Evolutionary conservation across 164 flowering plant genomes (phyloP), one percentile per base, ranked within the genome.

Genomic region (Nymphaea thermarum): DNA sequence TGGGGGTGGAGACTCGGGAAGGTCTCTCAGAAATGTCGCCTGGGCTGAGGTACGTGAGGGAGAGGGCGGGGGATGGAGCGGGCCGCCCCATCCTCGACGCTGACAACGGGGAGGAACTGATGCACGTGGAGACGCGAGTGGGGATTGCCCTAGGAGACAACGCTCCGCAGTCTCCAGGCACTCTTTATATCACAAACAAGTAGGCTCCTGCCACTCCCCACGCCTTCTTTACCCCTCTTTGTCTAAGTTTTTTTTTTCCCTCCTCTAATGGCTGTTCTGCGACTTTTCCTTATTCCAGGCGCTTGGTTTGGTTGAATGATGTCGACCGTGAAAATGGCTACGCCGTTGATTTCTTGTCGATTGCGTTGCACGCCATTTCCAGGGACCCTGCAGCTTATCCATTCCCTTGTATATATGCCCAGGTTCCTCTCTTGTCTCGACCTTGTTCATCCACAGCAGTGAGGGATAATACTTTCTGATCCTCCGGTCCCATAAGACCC

Each of bases 321-420:
- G 77, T 77, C 51, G 98, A 90, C 55, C 73, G 67, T 60, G 74
- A 69, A 17, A 88, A 72, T 74, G 96, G 96, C n/a, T 91, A 83
- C 65, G 87, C 92, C 0, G 95, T 94, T 17, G 90, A 88, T 78
- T 94, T 94, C 76, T 60, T 87, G 70, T 87, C 93, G 1, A 44
- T 94, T 43, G 84, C 98, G 6, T 85, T 94, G 61, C 99, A 94
- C 53, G 99, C 99, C 0, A 84, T 87, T 16, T 94, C 96, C 2
- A 84, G 84, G 67, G 99, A 94, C 43, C 92, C 96, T 0, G 91
- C 88, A 73, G 86, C 96, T 43, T 94, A 87, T 51, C 70, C 88
- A 0, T 82, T 85, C 43, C 99, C 99, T 75, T 91, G 99, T 70
- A 82, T 94, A 43, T 94, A 94, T 44, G 63, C 91, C 70, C 99